These are phyloP conservation scores for Leccinum rimulosum DNA, from an alignment of 768 basidiomycete species.

Conservation along the genomic window DNA sequence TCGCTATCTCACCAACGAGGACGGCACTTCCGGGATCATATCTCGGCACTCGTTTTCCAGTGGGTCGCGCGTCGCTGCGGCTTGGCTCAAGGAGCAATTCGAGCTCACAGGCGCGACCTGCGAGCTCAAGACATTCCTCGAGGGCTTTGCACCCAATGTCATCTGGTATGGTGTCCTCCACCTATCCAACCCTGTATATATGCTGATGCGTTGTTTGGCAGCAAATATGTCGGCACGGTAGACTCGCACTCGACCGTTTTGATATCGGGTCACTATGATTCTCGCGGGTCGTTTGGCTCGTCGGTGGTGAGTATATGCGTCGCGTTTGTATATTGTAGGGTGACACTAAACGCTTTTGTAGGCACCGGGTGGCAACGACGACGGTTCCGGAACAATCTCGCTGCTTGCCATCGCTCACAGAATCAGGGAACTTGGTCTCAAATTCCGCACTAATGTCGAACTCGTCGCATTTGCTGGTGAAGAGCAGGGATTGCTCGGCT, in stretches of 20 bases:
- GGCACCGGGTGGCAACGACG: constrained; percentile 58
- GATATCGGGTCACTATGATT: constrained; percentile 87
- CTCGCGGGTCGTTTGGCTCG: constrained; percentile 86
- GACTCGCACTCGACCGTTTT: constrained; percentile 59
- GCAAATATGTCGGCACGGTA: constrained; percentile 54
- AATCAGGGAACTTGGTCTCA: constrained; percentile 62
- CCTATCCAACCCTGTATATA: not conserved
- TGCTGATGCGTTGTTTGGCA: not conserved
- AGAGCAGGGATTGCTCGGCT: constrained; percentile 85
- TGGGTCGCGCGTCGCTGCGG: constrained; percentile 43
- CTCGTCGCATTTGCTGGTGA: constrained; percentile 87
- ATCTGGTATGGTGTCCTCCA: constrained; percentile 54
- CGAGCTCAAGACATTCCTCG: constrained; percentile 59
- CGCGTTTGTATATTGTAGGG: not conserved
- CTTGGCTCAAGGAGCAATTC: constrained; percentile 58
- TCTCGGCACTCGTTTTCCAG: constrained; percentile 82
- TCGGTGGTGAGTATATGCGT: constrained; percentile 33
- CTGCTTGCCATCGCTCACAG: constrained; percentile 79
- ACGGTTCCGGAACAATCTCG: constrained; percentile 63
- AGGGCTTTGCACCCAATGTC: constrained; percentile 83
- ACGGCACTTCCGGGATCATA: constrained; percentile 63
- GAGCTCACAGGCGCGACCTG: constrained; percentile 78
- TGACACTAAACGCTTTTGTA: constrained; percentile 2
- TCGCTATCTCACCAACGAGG: constrained; percentile 84
- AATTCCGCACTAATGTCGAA: constrained; percentile 75